phyloP scores from a whole-genome alignment of 148 eudicot species.

The Rhododendron williamsianum region DNA sequence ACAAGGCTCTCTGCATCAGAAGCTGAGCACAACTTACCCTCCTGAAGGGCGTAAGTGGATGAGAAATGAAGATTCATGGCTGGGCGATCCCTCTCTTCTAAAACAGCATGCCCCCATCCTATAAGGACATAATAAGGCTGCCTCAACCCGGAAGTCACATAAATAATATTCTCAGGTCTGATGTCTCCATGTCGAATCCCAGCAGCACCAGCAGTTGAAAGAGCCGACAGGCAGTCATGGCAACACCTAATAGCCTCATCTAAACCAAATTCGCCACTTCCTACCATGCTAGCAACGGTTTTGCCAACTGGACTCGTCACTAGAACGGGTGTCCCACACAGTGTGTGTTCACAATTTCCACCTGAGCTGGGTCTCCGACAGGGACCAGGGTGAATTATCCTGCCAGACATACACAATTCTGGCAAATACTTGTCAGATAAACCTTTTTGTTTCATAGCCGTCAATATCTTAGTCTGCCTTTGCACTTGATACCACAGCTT shows the following conservation, averaged over 20 bases:
- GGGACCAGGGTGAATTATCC: slow-evolving; percentile 60
- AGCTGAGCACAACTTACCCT: slow-evolving; percentile 86
- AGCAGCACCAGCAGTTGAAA: slow-evolving; percentile 45
- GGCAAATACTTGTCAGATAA: slow-evolving; percentile 75
- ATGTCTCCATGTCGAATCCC: slow-evolving; percentile 91
- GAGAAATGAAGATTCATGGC: slow-evolving; percentile 88
- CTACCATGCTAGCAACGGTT: slow-evolving; percentile 55
- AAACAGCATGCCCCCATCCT: slow-evolving; percentile 92
- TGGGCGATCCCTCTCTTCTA: slow-evolving; percentile 92
- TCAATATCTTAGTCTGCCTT: slow-evolving; percentile 86
- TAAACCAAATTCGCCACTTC: slow-evolving; percentile 43
- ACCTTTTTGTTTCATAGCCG: slow-evolving; percentile 78
- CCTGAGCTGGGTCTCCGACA: slow-evolving; percentile 58
- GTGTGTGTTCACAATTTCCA: slow-evolving; percentile 59
- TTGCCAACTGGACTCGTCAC: slow-evolving; percentile 79
- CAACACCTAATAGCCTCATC: slow-evolving; percentile 85
- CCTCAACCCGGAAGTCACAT: slow-evolving; percentile 41
- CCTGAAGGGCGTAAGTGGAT: slow-evolving; percentile 85
- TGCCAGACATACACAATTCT: slow-evolving; percentile 64
- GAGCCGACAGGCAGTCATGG: slow-evolving; percentile 89
- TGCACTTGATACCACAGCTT: slow-evolving; percentile 95
- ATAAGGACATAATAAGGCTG: slow-evolving; percentile 61
- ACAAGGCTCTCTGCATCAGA: slow-evolving; percentile 95
- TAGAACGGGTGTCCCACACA: slow-evolving; percentile 92
- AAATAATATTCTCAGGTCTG: slow-evolving; percentile 78